Conservation (phyloP, 1,284 basidiomycete species). For the Ceratobasidium papillatum region DNA sequence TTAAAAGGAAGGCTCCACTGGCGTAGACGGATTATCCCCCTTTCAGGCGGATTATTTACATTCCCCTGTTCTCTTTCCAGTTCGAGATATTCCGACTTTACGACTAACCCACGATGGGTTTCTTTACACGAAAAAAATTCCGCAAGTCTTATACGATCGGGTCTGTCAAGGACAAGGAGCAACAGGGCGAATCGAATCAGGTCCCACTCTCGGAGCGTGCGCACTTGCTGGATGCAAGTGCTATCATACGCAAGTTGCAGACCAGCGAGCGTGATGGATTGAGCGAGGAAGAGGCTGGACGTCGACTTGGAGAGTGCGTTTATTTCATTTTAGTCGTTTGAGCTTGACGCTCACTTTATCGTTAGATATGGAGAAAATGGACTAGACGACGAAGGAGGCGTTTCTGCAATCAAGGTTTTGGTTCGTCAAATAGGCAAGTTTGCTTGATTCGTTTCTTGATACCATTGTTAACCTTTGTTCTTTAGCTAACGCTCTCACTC, state of each 20-base stretch:
- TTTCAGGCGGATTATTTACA: too few relatives aligned
- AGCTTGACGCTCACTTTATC: background rate
- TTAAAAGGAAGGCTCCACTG: too few relatives aligned
- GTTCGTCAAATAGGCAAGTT: constrained; percentile 38
- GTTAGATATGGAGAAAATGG: constrained; percentile 38
- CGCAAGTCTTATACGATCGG: too few relatives aligned
- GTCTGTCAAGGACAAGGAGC: background rate
- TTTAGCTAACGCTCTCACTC: constrained; percentile 34
- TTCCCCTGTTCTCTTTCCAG: too few relatives aligned
- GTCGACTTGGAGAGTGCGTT: background rate
- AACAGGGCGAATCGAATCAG: background rate
- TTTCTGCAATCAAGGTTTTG: constrained; percentile 28
- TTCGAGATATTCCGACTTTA: too few relatives aligned
- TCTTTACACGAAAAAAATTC: too few relatives aligned
- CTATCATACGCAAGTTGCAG: background rate
- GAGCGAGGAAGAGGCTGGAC: background rate
- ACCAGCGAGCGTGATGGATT: background rate
- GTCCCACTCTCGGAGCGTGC: background rate
- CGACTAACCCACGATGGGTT: too few relatives aligned
- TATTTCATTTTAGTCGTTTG: too few relatives aligned
- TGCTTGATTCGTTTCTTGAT: background rate
- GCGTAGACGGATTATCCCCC: too few relatives aligned
- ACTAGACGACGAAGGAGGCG: constrained; percentile 36
- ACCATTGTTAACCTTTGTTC: background rate
- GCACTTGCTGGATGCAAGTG: background rate